Conservation (phyloP, 768 basidiomycete species). For the Leccinellum rugosiceps region DNA sequence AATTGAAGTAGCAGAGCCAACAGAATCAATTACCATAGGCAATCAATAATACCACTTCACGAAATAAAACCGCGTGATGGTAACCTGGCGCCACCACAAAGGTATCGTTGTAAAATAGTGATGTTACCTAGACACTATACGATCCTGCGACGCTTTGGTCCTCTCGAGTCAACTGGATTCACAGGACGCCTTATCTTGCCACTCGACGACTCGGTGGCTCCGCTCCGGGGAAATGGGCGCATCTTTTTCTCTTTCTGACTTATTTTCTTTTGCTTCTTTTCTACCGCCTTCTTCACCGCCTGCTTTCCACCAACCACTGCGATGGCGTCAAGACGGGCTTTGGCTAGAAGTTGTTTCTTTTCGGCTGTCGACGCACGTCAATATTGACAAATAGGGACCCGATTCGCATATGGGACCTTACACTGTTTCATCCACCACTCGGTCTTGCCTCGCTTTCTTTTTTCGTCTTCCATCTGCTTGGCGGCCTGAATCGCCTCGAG, state of each 20-base stretch:
- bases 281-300: constrained; percentile 84
- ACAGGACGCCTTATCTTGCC: constrained; percentile 17
- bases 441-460: constrained; percentile 72
- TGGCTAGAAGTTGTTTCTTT: constrained; percentile 67
- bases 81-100: not conserved
- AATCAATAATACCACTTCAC: constrained; percentile 23
- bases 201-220: constrained; percentile 9
- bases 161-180: constrained; percentile 7
- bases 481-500: constrained; percentile 53
- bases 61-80: not conserved
- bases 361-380: constrained; percentile 50
- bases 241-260: constrained; percentile 87
- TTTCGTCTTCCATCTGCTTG: constrained; percentile 50
- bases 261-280: constrained; percentile 85
- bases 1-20: constrained; percentile 27
- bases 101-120: not conserved
- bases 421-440: constrained; percentile 85
- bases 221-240: constrained; percentile 54
- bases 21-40: constrained; percentile 28
- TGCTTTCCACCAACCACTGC: constrained; percentile 71
- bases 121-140: not conserved
- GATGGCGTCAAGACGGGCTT: constrained; percentile 77
- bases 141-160: constrained; percentile 24
- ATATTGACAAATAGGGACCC: not conserved
- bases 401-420: constrained; percentile 34